Percentiles rank a stretch among this genome's conserved stretches.
Conservation (phyloP, 1,284 basidiomycete species). For the Hortiboletus rubellus region DNA sequence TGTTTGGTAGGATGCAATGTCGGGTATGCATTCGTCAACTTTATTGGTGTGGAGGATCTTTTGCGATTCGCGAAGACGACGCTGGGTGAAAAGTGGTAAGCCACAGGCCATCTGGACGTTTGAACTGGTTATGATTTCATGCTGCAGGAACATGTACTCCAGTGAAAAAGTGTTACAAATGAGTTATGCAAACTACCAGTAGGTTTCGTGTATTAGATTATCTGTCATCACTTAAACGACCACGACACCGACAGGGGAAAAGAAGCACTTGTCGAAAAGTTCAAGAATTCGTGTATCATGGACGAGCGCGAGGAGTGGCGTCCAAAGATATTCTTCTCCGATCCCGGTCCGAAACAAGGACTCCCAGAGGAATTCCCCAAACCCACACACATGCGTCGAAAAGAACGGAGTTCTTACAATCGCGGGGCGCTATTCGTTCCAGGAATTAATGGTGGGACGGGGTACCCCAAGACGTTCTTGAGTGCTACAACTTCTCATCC, state of each 20-base stretch:
- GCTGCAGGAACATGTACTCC: slow-evolving; percentile 77
- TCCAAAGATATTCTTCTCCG: slow-evolving; percentile 82
- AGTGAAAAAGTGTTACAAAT: slow-evolving; percentile 85
- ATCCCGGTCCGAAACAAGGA: slow-evolving; percentile 66
- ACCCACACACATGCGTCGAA: slow-evolving; percentile 72
- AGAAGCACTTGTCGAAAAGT: slow-evolving; percentile 82
- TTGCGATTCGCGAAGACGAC: slow-evolving; percentile 69
- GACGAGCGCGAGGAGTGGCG: slow-evolving; percentile 78
- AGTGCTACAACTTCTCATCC: slow-evolving; percentile 26
- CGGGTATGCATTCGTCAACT: slow-evolving; percentile 87
- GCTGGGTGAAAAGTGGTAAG: slow-evolving; percentile 76
- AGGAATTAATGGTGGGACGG: slow-evolving; percentile 34
- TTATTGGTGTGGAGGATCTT: slow-evolving; percentile 74
- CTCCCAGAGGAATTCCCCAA: slow-evolving; percentile 78
- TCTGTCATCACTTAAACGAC: slow-evolving; percentile 9
- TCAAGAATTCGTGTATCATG: slow-evolving; percentile 85
- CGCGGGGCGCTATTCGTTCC: slow-evolving; percentile 67
- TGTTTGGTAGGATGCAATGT: slow-evolving; percentile 71
- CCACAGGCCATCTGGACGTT: not conserved
- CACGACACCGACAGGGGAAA: slow-evolving; percentile 59
- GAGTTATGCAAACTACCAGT: slow-evolving; percentile 88
- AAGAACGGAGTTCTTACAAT: slow-evolving; percentile 74
- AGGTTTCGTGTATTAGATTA: slow-evolving; percentile 30
- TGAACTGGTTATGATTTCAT: slow-evolving; percentile 3
- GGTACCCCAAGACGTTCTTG: slow-evolving; percentile 33